phyloP scores from a whole-genome alignment of 2,329 filamentous ascomycete species.

The Lanzia echinophila region DNA sequence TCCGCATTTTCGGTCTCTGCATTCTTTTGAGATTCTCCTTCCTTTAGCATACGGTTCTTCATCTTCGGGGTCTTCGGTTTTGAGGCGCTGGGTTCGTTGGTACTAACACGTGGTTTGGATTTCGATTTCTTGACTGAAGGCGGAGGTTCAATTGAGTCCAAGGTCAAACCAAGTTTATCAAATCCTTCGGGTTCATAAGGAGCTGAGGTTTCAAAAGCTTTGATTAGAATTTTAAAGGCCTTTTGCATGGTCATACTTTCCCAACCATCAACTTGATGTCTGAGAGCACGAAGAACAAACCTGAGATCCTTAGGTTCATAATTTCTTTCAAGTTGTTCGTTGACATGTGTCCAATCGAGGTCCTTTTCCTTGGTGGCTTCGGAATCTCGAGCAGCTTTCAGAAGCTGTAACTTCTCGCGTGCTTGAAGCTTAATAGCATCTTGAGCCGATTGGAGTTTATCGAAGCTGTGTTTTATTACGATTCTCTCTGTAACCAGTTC shows the following conservation, averaged over 20 bases:
- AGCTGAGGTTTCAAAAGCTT: constrained; percentile 20
- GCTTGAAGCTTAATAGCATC: constrained; percentile 38
- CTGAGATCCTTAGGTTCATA: constrained; percentile 30
- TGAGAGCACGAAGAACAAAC: constrained; percentile 25
- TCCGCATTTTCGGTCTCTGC: not conserved
- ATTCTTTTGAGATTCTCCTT: not conserved
- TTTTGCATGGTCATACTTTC: constrained; percentile 27
- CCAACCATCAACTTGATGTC: constrained; percentile 20
- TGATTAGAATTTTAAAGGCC: constrained; percentile 21
- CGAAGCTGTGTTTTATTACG: constrained; percentile 34
- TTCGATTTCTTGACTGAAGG: not conserved
- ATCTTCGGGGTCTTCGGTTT: constrained; percentile 7
- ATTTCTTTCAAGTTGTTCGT: constrained; percentile 35
- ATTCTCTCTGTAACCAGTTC: constrained; percentile 12
- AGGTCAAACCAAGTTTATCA: constrained; percentile 2
- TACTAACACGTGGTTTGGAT: not conserved
- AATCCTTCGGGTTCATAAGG: constrained; percentile 18
- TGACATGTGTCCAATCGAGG: constrained; percentile 44
- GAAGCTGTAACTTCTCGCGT: constrained; percentile 39
- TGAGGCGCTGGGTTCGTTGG: not conserved
- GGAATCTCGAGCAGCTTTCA: constrained; percentile 38
- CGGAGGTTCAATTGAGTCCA: constrained; percentile 2
- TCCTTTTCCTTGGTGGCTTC: constrained; percentile 37
- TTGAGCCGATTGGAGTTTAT: constrained; percentile 37
- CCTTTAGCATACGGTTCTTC: constrained; percentile 2